Base-by-base conservation (phyloP, 441 rosid species). In the Erysimum pusillum region DNA sequence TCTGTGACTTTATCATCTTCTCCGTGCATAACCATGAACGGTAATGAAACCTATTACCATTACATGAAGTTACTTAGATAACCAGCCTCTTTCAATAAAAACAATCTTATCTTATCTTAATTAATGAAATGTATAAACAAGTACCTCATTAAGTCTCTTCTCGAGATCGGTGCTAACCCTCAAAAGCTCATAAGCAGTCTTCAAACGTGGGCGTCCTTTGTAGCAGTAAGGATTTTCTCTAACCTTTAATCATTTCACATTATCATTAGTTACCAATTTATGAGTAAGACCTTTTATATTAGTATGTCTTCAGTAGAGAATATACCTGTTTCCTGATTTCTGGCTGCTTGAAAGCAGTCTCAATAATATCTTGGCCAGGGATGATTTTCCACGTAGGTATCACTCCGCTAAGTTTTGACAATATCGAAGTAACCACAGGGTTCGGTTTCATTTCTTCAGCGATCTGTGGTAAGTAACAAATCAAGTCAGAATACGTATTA, bases 1-100 rank as follows among this genome's bases (percentile, higher is more conserved):
- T 91, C 96, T 0, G 93, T 95, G 74, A 95, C 97, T 76, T 45
- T 91, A 54, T 95, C 99, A 0, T 87, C 97, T 69, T 85, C 92
- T 1, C 98, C 99, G 5, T 95, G 99, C 65, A 93, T 86, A 15
- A 93, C 79, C 1, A 95, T 28, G 65, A 95, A 93, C 31, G 99
- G 97, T 63, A 95, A 48, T 7, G 89, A 56, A 18, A 94, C 96
- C 97, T 92, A 65, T 14, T 5, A 3, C 31, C 52, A 44, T 35
- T 8, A 18, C 9, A 44, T 22, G 0, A 10, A 3, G 3, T n/a
- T 1, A 60, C 5, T 18, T 36, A 31, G 28, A 8, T 52, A 8
- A 53, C 11, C 51, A 11, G 0, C 32, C 34, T 57, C 22, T 53
- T 41, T 9, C 7, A 6, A 5, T 10, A 2, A 41, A 12, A 12